Base-by-base conservation (phyloP, 202 grass and related monocot genomes). In the Bolboschoenoplectus hybrid region DNA sequence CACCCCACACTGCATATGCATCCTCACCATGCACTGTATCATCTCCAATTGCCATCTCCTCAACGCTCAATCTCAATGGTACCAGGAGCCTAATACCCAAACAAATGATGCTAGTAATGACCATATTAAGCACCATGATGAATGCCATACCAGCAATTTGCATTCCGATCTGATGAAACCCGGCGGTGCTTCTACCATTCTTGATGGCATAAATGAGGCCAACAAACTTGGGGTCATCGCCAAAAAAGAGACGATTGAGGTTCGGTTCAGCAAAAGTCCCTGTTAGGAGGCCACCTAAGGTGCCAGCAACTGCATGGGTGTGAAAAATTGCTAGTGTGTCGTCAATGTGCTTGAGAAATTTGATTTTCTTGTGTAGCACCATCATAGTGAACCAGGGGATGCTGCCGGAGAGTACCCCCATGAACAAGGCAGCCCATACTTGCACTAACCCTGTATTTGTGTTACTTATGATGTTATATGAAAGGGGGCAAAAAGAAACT, bases 351-450 rank as follows among this genome's bases (percentile, higher is more conserved):
- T 73, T 84, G 53, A 97, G 87, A 60, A 93, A 1, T 11, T 61
- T 63, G 87, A 72, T 75, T 60, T 85, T 89, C 74, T 51, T 90
- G 87, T 94, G 90, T 19, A 97, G 88, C 56, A 97, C 90, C 91
- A 93, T 97, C 91, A 96, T 96, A 88, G 91, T 96, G 67, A 20
- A 71, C 94, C 94, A 93, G 10, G 91, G 94, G 55, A 94, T 87
- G 88, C 90, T 97, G 9, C 91, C 94, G 8, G 91, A 90, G 36
- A 83, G 13, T 2, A 82, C 44, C 5, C 91, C 90, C 91, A 97
- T 97, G 9, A 92, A 36, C 71, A 97, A 83, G 8, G 94, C 26
- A 26, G 90, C 88, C 94, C 94, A 97, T 51, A 88, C 82, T 57
- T 93, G 94, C 12, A 97, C 91, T 35, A 97, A 61, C 3, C 94